Evolutionary conservation across 83 land plant genomes (phyloP), one percentile per base, ranked within the genome.

Genomic region (Diphasiastrum complanatum): DNA sequence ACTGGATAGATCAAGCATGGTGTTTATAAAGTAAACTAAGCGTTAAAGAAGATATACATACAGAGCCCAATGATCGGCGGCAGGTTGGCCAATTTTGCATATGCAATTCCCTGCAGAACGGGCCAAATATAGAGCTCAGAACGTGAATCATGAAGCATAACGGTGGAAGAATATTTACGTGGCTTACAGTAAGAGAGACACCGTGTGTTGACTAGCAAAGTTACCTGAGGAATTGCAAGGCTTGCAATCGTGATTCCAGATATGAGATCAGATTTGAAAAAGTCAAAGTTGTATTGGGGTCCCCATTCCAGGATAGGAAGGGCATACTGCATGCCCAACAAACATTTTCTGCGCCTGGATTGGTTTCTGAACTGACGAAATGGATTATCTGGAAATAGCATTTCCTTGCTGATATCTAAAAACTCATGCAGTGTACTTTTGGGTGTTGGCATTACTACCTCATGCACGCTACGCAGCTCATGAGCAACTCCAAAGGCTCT

Each of bases 81-180:
- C 59, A 55, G 35, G 31, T 27, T 18, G 5, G 59, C 59, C 18
- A 55, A 14, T 30, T 30, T 55, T 27, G 59, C 59, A 30, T 55
- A 55, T 12, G 59, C 59, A 30, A 55, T 55, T 27, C 59, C 59
- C 59, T 55, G 25, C 53, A 50, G 22, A 11, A 50, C 0, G 16
- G 25, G 10, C 19, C 16, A 18, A 18, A 50, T 50, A 50, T 0
- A n/a, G 22, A 18, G 53, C 22, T 1, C 22, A 18, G 19, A 24
- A n/a, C 22, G n/a, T 14, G 12, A 18, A 41, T 41, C 18, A 0
- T 41, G 12, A 41, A 41, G 45, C 18, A 41, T 14, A 14, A 41
- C n/a, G n/a, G n/a, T 14, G n/a, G n/a, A 41, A 41, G n/a, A 41
- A 14, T 14, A 41, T 18, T 14, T 14, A 41, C 18, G 45, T 41